Conservation (phyloP, 148 eudicot genomes). For the Chenopodium formosanum region DNA sequence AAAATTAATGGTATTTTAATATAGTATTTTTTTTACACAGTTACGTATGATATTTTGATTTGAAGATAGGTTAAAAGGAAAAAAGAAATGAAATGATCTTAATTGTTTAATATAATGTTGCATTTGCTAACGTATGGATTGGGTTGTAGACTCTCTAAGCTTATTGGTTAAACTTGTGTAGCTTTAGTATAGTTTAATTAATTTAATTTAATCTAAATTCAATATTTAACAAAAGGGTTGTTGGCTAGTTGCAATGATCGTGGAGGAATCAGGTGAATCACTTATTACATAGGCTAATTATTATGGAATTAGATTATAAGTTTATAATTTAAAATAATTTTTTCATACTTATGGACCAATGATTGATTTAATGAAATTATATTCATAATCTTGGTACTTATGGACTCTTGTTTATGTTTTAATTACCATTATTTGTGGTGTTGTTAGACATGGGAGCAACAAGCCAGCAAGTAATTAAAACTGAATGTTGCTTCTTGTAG, state of each 20-base stretch:
- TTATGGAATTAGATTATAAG: conserved; percentile 17
- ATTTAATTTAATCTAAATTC: background rate
- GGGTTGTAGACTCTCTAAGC: background rate
- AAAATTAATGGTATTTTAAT: too few species aligned
- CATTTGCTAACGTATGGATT: conserved; percentile 1
- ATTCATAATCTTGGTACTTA: background rate
- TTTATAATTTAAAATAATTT: background rate
- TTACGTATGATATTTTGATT: too few species aligned
- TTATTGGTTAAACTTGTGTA: background rate
- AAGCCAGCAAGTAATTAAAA: background rate
- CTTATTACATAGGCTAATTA: conserved; percentile 18
- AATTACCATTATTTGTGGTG: background rate
- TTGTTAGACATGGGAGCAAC: background rate
- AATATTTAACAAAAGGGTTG: conserved; percentile 23
- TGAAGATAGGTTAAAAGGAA: too few species aligned
- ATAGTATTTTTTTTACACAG: too few species aligned
- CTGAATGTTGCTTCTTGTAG: background rate
- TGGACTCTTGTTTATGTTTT: background rate
- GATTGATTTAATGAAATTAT: background rate
- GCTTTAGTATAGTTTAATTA: background rate
- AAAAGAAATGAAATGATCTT: too few species aligned
- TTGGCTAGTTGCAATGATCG: conserved; percentile 20
- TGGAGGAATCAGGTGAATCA: conserved; percentile 32
- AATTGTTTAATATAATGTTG: background rate
- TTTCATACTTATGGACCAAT: conserved; percentile 2